Evolutionary conservation across 495 filamentous ascomycete genomes (phyloP), one percentile per base, ranked within the genome.

Genomic region (Gamarada debralockiae): DNA sequence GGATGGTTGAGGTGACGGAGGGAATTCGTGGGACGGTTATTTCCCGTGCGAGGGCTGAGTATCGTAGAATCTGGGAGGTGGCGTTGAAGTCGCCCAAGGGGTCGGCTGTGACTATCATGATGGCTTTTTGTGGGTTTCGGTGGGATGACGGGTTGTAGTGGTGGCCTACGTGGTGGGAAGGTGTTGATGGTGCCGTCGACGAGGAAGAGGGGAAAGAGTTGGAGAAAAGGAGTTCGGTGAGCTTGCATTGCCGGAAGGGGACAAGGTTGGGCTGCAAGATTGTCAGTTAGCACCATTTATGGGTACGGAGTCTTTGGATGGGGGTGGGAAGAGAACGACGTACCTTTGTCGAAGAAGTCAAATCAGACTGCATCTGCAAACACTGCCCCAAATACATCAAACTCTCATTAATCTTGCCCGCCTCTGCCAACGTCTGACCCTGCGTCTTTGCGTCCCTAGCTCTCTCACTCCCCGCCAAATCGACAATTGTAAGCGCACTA

Each of bases 301-400:
- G 5, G 27, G 27, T 4, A 5, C 27, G 4, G 27, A 5, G 10
- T 29, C 27, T n/a, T n/a, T n/a, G n/a, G n/a, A n/a, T n/a, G n/a
- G n/a, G n/a, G n/a, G 1, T 48, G 46, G 31, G 24, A 15, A 27
- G 15, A 46, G 48, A 53, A 41, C 21, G 7, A 53, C 72, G 22
- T 77, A 90, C 88, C 81, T 90, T 93, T 50, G 79, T 79, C 46
- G 82, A 81, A 53, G 81, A 82, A 31, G 81, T 84, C 34, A 84
- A 74, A 59, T 90, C 87, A 53, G 84, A 90, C 68, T 97, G 95
- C 83, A 96, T 89, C 66, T 98, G 93, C 58, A 98, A 74, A 65
- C 95, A 97, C 65, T 97, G 95, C 0, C 93, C 93, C 1, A 98
- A 81, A 67, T 96, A 97, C 95, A 98, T 98, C 62, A 98, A 69